Percentiles rank a stretch among this genome's conserved stretches.
Conservation (phyloP, 2,329 filamentous ascomycete genomes). For the Sporothrix inflata region DNA sequence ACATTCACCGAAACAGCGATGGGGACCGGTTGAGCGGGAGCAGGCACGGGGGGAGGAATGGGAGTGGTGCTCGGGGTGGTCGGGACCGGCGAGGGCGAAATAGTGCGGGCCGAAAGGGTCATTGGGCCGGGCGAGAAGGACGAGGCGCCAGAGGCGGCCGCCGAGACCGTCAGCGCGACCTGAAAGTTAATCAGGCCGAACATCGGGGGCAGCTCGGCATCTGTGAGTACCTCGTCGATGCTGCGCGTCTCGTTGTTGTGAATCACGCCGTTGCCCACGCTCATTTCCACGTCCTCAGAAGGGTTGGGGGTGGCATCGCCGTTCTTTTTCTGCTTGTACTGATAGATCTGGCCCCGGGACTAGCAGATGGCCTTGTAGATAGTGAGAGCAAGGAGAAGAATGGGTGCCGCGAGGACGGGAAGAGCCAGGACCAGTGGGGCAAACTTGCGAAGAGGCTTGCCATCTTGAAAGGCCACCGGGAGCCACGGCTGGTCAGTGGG, state of each 20-base stretch:
- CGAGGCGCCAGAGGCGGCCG: not conserved
- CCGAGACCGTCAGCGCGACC: not conserved
- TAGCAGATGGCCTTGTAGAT: not conserved
- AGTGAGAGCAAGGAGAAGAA: not conserved
- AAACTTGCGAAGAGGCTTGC: not conserved
- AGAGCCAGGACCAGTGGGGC: not conserved
- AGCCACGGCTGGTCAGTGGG: not conserved
- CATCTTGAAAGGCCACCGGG: not conserved
- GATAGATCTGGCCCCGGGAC: not conserved
- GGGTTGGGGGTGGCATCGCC: not conserved
- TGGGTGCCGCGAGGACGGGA: not conserved
- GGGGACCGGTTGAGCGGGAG: not conserved
- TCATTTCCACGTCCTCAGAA: not conserved
- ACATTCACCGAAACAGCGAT: too few relatives aligned
- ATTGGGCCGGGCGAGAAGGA: not conserved
- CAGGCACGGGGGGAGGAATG: not conserved
- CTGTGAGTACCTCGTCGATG: not conserved
- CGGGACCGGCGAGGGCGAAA: not conserved
- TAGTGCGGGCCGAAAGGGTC: not conserved
- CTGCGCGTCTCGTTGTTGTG: not conserved
- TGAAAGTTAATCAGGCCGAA: not conserved
- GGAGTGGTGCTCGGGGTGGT: not conserved
- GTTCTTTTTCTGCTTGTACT: not conserved
- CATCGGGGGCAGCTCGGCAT: not conserved
- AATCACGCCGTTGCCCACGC: not conserved